Evolutionary conservation across 768 basidiomycete species (phyloP), one percentile per base, ranked within the genome.

Genomic region (Leucosporidium creatinivorum): DNA sequence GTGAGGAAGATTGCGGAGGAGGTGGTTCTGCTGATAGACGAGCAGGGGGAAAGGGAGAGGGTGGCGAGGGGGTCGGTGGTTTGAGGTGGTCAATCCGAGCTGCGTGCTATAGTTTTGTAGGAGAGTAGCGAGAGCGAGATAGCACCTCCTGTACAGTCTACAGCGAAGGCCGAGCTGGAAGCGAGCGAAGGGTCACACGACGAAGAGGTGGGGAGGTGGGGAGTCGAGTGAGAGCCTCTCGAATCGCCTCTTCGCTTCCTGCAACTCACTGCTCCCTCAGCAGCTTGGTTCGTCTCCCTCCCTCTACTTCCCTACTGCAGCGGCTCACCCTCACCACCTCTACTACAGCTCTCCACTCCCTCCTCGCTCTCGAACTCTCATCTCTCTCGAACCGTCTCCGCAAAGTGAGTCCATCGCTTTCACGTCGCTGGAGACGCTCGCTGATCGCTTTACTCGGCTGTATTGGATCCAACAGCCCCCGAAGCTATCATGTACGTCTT

Each of bases 1-100:
- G 69, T 70, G n/a, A n/a, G 36, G 15, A 13, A 18, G 33, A 15
- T 70, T 7, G 69, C 65, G 15, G n/a, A 58, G 12, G 48, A n/a
- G 30, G 59, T 70, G 15, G 48, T 47, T 18, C 28, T 18, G 17
- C 33, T 63, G 47, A 63, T 70, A 23, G 65, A 66, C 25, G 58
- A 52, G 58, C 70, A 72, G 63, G 47, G n/a, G 3, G 56, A 25
- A 30, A 12, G 23, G 26, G 70, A 62, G 48, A 51, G 47, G 19
- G 17, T 19, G 0, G 58, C 23, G 47, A 33, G 62, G 58, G 26
- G 6, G 44, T 48, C 21, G 23, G n/a, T 26, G 18, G 30, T 28
- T 33, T 33, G 10, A 10, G 33, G 33, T 10, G 4, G 33, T 4
- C 33, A 33, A 33, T 33, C 10, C 5, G 33, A 33, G 33, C 33